Evolutionary conservation across 1,139 yeast genomes (phyloP).

Genomic region (Tardiomyces blankii): DNA sequence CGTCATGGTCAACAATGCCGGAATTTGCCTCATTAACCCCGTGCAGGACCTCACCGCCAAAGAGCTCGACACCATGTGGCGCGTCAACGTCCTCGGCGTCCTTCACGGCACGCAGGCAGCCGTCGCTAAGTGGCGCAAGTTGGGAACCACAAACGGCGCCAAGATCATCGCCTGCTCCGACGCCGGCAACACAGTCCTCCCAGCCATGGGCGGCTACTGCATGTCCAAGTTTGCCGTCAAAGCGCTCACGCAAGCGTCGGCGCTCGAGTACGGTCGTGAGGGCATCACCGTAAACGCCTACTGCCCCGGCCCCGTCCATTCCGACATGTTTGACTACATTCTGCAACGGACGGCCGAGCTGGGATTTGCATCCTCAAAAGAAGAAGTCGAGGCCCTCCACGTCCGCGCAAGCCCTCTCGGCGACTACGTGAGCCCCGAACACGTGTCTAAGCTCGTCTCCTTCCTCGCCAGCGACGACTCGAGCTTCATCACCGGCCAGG

Average conservation of each 20-base stretch:
- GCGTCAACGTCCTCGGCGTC: constrained; percentile 23
- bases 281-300: constrained; percentile 22
- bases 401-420: not conserved
- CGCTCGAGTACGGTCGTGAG: constrained; percentile 19
- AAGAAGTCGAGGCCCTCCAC: not conserved
- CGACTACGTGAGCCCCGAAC: not conserved
- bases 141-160: constrained; percentile 14
- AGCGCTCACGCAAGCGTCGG: constrained; percentile 24
- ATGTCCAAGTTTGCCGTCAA: constrained; percentile 23
- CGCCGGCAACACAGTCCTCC: constrained; percentile 16
- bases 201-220: constrained; percentile 17
- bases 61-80: constrained; percentile 12
- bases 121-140: constrained; percentile 17
- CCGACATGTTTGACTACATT: constrained; percentile 23
- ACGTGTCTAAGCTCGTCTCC: not conserved
- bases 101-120: constrained; percentile 27
- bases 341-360: constrained; percentile 7
- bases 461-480: not conserved
- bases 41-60: constrained; percentile 18
- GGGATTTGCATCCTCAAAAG: too few species aligned
- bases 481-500: too few species aligned
- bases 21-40: constrained; percentile 18
- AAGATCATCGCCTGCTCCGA: constrained; percentile 25
- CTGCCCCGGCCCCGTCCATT: constrained; percentile 23
- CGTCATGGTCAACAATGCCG: constrained; percentile 26